Percentiles rank a stretch among this genome's conserved stretches.
These are phyloP conservation scores for Debaryomycetaceae sp. DNA, from an alignment of 1,139 yeast species.

Conservation along the genomic window DNA sequence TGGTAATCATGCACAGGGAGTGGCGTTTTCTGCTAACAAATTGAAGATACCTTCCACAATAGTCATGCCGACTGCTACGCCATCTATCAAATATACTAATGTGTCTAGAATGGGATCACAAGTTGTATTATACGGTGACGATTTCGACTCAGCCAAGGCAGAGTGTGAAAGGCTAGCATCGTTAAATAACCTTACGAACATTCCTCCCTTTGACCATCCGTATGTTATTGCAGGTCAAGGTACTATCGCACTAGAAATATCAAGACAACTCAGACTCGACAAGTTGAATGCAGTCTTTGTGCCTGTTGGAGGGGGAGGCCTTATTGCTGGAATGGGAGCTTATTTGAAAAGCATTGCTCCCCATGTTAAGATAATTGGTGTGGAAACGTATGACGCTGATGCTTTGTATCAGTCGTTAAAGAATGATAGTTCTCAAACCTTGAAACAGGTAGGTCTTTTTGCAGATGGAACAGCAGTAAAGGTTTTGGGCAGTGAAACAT, in stretches of 20 bases:
- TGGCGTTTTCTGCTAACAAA: constrained; percentile 84
- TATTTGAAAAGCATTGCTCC: constrained; percentile 96
- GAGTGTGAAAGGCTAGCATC: constrained; percentile 75
- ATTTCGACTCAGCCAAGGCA: constrained; percentile 86
- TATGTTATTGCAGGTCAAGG: constrained; percentile 99
- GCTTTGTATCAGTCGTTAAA: constrained; percentile 77
- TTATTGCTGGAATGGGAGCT: constrained; percentile 85
- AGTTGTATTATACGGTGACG: constrained; percentile 90
- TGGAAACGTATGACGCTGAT: constrained; percentile 93
- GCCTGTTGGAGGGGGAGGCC: constrained; percentile 97
- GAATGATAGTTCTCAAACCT: constrained; percentile 48
- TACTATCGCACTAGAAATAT: constrained; percentile 87
- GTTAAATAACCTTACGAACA: constrained; percentile 74
- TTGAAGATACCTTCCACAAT: constrained; percentile 90
- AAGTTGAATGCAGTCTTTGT: constrained; percentile 84
- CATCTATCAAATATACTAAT: constrained; percentile 87
- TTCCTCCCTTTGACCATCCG: constrained; percentile 98
- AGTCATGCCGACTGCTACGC: constrained; percentile 97
- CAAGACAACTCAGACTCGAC: constrained; percentile 78
- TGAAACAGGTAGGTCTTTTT: constrained; percentile 84
- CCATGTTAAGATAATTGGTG: constrained; percentile 91
- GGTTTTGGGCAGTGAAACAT: constrained; percentile 85
- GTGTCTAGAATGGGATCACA: constrained; percentile 91
- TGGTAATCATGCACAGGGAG: constrained; percentile 99
- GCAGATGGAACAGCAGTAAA: constrained; percentile 99